Conservation (phyloP, 2,329 filamentous ascomycete species). For the Curvularia verruculosa region DNA sequence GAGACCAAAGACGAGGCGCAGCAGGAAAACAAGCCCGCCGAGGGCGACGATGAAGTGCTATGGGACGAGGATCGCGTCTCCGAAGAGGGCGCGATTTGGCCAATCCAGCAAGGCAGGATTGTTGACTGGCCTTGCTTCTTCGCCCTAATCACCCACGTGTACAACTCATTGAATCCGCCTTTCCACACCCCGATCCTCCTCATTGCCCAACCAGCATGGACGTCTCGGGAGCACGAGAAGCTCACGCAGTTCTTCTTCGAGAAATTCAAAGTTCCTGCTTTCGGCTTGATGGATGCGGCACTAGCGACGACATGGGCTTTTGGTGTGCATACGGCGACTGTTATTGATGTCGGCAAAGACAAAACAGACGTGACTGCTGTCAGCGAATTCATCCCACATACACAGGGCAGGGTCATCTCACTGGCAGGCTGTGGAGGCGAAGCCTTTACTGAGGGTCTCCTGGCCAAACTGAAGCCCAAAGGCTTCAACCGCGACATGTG, state of each 20-base stretch:
- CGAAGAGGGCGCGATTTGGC: slow-evolving; percentile 88
- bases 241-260: slow-evolving; percentile 96
- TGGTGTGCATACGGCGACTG: slow-evolving; percentile 78
- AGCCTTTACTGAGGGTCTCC: slow-evolving; percentile 77
- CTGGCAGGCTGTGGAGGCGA: slow-evolving; percentile 79
- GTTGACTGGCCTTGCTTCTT: slow-evolving; percentile 92
- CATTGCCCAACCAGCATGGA: slow-evolving; percentile 89
- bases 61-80: slow-evolving; percentile 90
- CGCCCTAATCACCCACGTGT: slow-evolving; percentile 89
- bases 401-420: slow-evolving; percentile 67
- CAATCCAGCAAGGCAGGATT: slow-evolving; percentile 80
- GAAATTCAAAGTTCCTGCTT: slow-evolving; percentile 91
- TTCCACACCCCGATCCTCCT: slow-evolving; percentile 95
- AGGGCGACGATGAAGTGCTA: slow-evolving; percentile 64
- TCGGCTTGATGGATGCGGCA: slow-evolving; percentile 88
- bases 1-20: slow-evolving; percentile 36
- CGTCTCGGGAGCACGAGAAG: slow-evolving; percentile 81
- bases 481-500: slow-evolving; percentile 67
- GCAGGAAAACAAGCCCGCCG: slow-evolving; percentile 38
- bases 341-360: slow-evolving; percentile 88
- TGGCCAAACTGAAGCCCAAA: slow-evolving; percentile 67
- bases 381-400: slow-evolving; percentile 77
- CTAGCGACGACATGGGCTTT: slow-evolving; percentile 82
- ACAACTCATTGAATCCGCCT: slow-evolving; percentile 84
- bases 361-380: slow-evolving; percentile 95